These are phyloP conservation scores for Phytophthora citricola DNA, from an alignment of 352 stramenopile species.

Conservation along the genomic window DNA sequence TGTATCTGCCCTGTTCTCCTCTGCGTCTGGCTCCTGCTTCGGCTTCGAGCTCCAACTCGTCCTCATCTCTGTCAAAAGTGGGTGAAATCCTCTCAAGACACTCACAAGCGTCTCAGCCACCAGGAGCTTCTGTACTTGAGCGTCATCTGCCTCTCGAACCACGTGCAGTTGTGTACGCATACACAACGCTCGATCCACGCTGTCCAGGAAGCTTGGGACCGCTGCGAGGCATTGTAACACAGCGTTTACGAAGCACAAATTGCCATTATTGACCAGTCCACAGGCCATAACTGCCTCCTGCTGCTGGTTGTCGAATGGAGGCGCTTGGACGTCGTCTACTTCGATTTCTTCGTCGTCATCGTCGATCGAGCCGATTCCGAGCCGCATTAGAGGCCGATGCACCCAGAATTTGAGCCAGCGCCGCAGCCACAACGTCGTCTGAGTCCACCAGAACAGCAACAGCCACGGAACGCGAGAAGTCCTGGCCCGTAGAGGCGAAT, in stretches of 20 bases:
- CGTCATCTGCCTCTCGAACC: constrained; percentile 23
- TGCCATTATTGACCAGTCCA: constrained; percentile 71
- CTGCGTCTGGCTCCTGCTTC: constrained; percentile 3
- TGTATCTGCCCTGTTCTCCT: constrained; percentile 7
- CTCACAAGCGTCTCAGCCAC: constrained; percentile 41
- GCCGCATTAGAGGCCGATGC: constrained; percentile 39
- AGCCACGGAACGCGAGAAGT: constrained; percentile 33
- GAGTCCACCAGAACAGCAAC: constrained; percentile 41
- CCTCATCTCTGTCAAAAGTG: constrained; percentile 4
- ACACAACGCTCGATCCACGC: constrained; percentile 28
- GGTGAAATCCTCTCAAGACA: constrained; percentile 28
- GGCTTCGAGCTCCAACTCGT: constrained; percentile 15
- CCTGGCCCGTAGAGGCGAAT: constrained; percentile 13
- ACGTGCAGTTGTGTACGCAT: constrained; percentile 35
- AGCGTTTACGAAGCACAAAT: constrained; percentile 84
- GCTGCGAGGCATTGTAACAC: constrained; percentile 68
- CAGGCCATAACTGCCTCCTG: constrained; percentile 24
- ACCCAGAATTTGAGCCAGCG: constrained; percentile 39
- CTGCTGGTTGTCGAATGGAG: background rate
- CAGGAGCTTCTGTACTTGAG: constrained; percentile 32
- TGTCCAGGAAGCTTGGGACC: constrained; percentile 51
- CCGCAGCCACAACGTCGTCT: constrained; percentile 35
- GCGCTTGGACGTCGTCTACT: constrained; percentile 3
- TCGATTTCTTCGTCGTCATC: constrained; percentile 23
- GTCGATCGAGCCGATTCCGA: constrained; percentile 32